Evolutionary conservation across 1,139 yeast species (phyloP).

Genomic region (Starmera stellimalicola): DNA sequence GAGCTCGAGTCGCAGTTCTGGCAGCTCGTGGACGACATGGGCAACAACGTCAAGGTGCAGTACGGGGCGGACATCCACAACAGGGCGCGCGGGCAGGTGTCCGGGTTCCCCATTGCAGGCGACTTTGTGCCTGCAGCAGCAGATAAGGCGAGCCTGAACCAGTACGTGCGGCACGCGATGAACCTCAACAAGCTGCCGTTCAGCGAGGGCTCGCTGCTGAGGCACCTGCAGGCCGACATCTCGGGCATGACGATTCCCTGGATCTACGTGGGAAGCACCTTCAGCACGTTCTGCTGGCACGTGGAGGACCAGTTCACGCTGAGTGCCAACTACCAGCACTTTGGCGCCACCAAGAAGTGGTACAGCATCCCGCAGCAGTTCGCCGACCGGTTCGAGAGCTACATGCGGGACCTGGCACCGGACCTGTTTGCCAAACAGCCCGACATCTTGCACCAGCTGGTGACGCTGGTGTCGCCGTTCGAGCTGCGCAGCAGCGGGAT

Average conservation of each 20-base stretch:
- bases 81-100: constrained; percentile 46
- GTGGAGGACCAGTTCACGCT: constrained; percentile 75
- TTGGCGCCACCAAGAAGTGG: constrained; percentile 72
- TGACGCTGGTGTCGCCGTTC: constrained; percentile 68
- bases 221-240: constrained; percentile 48
- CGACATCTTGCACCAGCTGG: constrained; percentile 78
- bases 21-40: constrained; percentile 35
- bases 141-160: constrained; percentile 22
- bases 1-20: constrained; percentile 52
- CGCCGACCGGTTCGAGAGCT: constrained; percentile 44
- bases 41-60: constrained; percentile 42
- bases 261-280: constrained; percentile 66
- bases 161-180: constrained; percentile 50
- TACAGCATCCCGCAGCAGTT: constrained; percentile 58
- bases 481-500: constrained; percentile 44
- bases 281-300: constrained; percentile 81
- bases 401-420: constrained; percentile 57
- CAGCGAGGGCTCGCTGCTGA: constrained; percentile 54
- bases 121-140: constrained; percentile 16
- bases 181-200: constrained; percentile 61
- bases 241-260: constrained; percentile 83
- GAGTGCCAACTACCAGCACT: constrained; percentile 71
- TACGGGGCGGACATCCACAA: constrained; percentile 79
- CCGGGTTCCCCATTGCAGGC: constrained; percentile 46
- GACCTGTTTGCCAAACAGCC: constrained; percentile 82